Conservation (phyloP, 2,329 filamentous ascomycete genomes). For the Microthyrium microscopicum region DNA sequence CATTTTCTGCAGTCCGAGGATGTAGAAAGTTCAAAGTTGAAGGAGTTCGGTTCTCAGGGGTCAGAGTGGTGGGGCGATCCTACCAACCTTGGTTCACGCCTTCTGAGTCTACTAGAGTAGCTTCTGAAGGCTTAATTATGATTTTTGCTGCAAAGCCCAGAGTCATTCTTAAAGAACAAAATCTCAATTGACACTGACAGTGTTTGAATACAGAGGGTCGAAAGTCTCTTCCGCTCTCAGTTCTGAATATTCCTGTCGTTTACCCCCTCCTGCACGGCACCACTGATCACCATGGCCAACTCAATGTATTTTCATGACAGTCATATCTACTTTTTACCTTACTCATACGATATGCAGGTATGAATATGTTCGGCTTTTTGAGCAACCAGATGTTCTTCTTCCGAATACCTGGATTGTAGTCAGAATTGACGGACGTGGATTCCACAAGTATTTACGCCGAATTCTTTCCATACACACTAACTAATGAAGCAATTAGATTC, state of each 20-base stretch:
- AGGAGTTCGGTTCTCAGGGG: neutral
- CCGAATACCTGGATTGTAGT: constrained; percentile 94
- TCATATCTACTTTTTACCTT: no score
- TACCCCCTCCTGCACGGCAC: neutral
- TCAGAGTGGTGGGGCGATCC: neutral
- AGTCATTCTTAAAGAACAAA: no score
- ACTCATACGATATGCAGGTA: no score
- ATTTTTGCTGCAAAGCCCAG: no score
- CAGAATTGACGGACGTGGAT: constrained; percentile 82
- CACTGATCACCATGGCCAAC: constrained; percentile 5
- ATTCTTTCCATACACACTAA: neutral
- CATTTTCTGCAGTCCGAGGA: constrained; percentile 17
- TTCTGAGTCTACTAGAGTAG: no score
- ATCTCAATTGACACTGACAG: no score
- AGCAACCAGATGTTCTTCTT: constrained; percentile 63
- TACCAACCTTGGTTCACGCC: no score
- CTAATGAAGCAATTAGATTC: constrained; percentile 36
- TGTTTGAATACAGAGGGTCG: no score
- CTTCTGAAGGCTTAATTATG: no score
- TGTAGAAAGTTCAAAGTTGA: neutral
- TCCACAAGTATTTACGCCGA: constrained; percentile 49
- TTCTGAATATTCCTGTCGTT: no score
- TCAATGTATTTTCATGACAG: no score
- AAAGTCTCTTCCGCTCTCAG: no score
- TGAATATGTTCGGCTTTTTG: constrained; percentile 84